Conservation (phyloP, 2,329 filamentous ascomycete genomes). For the Diaporthe humulicola region DNA sequence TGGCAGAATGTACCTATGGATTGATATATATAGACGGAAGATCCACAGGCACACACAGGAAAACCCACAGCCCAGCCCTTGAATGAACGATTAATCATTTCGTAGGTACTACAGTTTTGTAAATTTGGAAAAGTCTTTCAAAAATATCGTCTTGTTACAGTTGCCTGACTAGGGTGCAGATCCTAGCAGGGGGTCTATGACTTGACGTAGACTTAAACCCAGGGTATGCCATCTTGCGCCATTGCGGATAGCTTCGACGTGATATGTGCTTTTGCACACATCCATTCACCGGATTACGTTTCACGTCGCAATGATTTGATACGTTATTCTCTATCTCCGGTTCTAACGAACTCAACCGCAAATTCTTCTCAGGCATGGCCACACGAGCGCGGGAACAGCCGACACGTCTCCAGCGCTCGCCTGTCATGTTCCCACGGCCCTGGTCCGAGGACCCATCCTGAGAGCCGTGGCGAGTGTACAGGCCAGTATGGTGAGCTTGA, state of each 20-base stretch:
- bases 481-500: slow-evolving; percentile 16
- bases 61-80: not conserved
- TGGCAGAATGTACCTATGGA: no score
- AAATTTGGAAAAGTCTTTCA: not conserved
- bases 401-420: not conserved
- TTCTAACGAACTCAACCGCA: not conserved
- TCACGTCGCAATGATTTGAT: not conserved
- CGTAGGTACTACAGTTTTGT: not conserved
- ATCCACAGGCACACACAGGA: no score
- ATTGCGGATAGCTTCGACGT: slow-evolving; percentile 38
- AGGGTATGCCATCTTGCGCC: slow-evolving; percentile 31
- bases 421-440: not conserved
- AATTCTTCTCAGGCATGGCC: not conserved
- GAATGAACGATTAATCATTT: not conserved
- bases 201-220: not conserved
- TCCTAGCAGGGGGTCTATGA: slow-evolving; percentile 5
- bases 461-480: not conserved
- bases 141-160: not conserved
- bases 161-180: slow-evolving; percentile 10
- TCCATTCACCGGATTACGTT: slow-evolving; percentile 35
- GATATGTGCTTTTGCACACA: not conserved
- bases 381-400: not conserved
- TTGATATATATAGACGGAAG: no score
- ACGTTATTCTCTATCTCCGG: not conserved
- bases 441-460: not conserved